Evolutionary conservation across 768 basidiomycete genomes (phyloP).

Genomic region (Sporobolomyces roseus): DNA sequence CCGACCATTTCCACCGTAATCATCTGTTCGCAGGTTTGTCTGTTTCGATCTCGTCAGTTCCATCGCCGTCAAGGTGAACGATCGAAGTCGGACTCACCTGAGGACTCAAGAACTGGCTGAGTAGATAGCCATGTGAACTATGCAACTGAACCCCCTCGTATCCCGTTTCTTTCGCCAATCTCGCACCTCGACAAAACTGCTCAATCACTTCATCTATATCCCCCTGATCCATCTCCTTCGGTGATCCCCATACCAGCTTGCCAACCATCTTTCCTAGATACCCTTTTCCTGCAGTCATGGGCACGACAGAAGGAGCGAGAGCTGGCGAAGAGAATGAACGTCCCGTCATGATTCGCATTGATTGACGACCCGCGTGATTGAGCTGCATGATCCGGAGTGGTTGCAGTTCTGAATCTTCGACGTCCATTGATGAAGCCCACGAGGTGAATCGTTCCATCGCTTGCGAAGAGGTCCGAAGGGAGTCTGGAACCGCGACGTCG

Average conservation of each 20-base stretch:
- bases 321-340: constrained; percentile 61
- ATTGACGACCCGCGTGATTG: constrained; percentile 74
- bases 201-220: constrained; percentile 64
- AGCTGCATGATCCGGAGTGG: constrained; percentile 73
- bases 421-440: constrained; percentile 11
- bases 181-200: constrained; percentile 65
- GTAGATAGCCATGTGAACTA: constrained; percentile 76
- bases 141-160: constrained; percentile 87
- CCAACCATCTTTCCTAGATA: constrained; percentile 53
- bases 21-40: constrained; percentile 61
- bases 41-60: constrained; percentile 34
- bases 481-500: constrained; percentile 45
- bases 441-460: neutral
- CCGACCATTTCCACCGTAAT: constrained; percentile 57
- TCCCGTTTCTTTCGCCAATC: constrained; percentile 61
- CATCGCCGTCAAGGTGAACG: no score
- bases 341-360: constrained; percentile 66
- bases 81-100: constrained; percentile 54
- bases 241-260: constrained; percentile 61
- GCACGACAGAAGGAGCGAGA: constrained; percentile 64
- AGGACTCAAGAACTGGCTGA: constrained; percentile 71
- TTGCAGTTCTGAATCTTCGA: neutral
- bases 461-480: no score
- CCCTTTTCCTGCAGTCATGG: constrained; percentile 42
- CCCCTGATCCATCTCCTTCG: constrained; percentile 56